Evolutionary conservation across 108 stramenopile species (phyloP).

Genomic region (Asterionellopsis glacialis): DNA sequence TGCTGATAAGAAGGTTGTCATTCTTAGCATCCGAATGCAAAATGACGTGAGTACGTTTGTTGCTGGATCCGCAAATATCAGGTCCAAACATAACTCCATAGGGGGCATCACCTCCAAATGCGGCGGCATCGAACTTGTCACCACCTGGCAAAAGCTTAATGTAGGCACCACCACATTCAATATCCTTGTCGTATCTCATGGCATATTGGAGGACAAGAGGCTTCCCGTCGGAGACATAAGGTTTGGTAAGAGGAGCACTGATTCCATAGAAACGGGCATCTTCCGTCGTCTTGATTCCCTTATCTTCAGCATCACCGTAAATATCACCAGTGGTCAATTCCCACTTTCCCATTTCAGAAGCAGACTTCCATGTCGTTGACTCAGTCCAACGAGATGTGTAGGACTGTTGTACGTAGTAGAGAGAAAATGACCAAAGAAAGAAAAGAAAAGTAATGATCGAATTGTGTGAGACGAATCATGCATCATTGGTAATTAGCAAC

Average conservation of each 20-base stretch:
- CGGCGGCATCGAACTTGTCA: constrained; percentile 60
- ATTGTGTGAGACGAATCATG: not conserved
- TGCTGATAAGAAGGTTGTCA: constrained; percentile 94
- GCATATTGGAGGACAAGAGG: constrained; percentile 95
- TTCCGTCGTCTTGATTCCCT: constrained; percentile 91
- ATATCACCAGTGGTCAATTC: constrained; percentile 90
- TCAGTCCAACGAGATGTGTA: constrained; percentile 91
- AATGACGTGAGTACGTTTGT: constrained; percentile 95
- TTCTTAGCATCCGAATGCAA: constrained; percentile 91
- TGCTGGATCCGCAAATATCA: constrained; percentile 94
- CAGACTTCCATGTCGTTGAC: constrained; percentile 91
- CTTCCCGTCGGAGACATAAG: constrained; percentile 84
- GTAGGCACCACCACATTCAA: constrained; percentile 99
- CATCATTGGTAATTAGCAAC: not conserved
- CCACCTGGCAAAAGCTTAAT: constrained; percentile 94
- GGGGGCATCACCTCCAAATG: constrained; percentile 97
- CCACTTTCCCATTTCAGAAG: constrained; percentile 92
- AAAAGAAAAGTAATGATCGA: not conserved
- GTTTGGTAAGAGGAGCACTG: constrained; percentile 76
- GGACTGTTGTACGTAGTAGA: constrained; percentile 25
- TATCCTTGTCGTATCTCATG: constrained; percentile 96
- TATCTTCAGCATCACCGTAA: constrained; percentile 84
- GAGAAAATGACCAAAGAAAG: not conserved
- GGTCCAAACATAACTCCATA: constrained; percentile 99
- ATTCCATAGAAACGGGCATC: constrained; percentile 96